phyloP scores from a whole-genome alignment of 768 basidiomycete genomes.

The Chalciporus sphaerocephalus region DNA sequence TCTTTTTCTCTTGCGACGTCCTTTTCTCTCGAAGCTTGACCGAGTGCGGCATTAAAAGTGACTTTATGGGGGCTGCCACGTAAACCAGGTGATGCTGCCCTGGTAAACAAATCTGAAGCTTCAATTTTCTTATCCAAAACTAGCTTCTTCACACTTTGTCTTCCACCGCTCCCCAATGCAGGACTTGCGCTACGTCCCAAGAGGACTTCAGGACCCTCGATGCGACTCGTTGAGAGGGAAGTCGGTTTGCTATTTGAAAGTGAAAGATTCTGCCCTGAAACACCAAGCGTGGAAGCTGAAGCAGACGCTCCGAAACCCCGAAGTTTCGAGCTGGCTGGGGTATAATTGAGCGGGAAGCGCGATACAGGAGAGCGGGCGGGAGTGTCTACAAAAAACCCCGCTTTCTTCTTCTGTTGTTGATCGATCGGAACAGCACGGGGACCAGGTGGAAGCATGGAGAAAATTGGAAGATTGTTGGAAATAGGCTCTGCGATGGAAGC shows the following conservation, averaged over 20 bases:
- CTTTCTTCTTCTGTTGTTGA: constrained; percentile 66
- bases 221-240: constrained; percentile 49
- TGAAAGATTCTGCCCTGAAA: constrained; percentile 34
- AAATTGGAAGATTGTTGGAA: constrained; percentile 65
- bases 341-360: constrained; percentile 60
- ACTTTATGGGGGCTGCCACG: constrained; percentile 42
- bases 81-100: constrained; percentile 36
- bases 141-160: constrained; percentile 90
- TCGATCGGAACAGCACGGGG: constrained; percentile 61
- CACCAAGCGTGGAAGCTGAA: constrained; percentile 33
- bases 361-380: constrained; percentile 70
- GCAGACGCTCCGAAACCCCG: constrained; percentile 59
- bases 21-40: constrained; percentile 70
- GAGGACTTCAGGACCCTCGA: constrained; percentile 59
- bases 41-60: constrained; percentile 70
- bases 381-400: constrained; percentile 71
- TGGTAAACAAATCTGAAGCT: constrained; percentile 63
- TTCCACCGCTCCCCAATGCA: constrained; percentile 60
- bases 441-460: constrained; percentile 68
- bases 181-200: constrained; percentile 54
- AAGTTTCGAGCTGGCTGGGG: constrained; percentile 58
- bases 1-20: constrained; percentile 48
- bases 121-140: constrained; percentile 83
- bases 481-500: constrained; percentile 89
- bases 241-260: constrained; percentile 54